Conservation (phyloP, 345 rosid genomes). For the Sisymbrium irio region DNA sequence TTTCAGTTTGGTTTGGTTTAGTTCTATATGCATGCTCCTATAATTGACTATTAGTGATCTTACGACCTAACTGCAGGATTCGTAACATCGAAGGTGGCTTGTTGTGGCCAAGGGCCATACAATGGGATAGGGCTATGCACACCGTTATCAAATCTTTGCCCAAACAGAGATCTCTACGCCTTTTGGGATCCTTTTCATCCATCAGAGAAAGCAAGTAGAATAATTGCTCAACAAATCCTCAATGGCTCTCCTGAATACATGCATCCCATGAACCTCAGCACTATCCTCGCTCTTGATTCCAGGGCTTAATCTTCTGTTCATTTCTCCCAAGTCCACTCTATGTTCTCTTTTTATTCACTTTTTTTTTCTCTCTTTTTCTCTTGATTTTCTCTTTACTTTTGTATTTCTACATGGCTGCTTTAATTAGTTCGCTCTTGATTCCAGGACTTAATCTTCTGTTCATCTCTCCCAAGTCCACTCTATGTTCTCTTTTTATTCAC, state of each 20-base stretch:
- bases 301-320: conserved; percentile 13
- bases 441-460: conserved; percentile 24
- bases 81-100: conserved; percentile 53
- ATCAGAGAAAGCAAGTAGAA: conserved; percentile 65
- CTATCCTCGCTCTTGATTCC: conserved; percentile 59
- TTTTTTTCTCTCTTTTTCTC: no score
- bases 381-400: neutral
- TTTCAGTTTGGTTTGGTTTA: neutral
- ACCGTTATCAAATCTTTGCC: conserved; percentile 54
- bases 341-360: neutral
- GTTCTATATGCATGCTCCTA: neutral
- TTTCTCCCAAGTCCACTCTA: conserved; percentile 2
- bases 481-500: neutral
- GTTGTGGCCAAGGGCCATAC: conserved; percentile 82
- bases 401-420: neutral
- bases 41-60: neutral
- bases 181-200: conserved; percentile 92
- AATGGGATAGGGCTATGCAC: conserved; percentile 84
- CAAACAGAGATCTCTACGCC: conserved; percentile 50
- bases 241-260: conserved; percentile 54
- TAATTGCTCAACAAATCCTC: conserved; percentile 53
- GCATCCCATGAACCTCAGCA: conserved; percentile 78
- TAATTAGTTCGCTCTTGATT: conserved; percentile 44
- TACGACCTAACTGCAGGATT: conserved; percentile 49
- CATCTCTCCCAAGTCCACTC: conserved; percentile 2